Evolutionary conservation across 2,329 filamentous ascomycete genomes (phyloP).

Genomic region (Cadophora gregata): DNA sequence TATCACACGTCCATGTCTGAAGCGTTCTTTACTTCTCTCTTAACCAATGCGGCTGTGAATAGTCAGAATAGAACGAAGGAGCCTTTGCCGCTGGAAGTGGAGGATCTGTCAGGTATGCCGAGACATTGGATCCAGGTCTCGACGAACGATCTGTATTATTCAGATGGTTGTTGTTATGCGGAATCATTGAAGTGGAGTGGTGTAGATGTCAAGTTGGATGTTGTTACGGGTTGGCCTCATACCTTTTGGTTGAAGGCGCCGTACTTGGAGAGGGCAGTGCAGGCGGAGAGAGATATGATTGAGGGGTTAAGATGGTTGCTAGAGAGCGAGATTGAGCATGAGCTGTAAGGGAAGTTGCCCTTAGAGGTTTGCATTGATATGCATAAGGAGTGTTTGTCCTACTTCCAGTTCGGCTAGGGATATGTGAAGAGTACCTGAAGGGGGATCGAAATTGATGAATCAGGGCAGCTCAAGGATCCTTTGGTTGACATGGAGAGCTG

Average conservation of each 20-base stretch:
- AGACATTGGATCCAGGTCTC: conserved; percentile 56
- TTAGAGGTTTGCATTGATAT: neutral
- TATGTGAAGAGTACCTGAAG: neutral
- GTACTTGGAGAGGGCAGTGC: conserved; percentile 47
- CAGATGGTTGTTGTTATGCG: conserved; percentile 57
- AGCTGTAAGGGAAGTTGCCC: neutral
- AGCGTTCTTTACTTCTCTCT: conserved; percentile 47
- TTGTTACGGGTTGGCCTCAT: conserved; percentile 56
- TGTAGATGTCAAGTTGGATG: conserved; percentile 50
- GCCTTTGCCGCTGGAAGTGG: conserved; percentile 49
- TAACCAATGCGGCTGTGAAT: conserved; percentile 45
- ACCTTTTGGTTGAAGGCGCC: conserved; percentile 59
- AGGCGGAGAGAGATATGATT: conserved; percentile 52
- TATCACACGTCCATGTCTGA: conserved; percentile 49
- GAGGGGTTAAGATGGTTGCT: conserved; percentile 51
- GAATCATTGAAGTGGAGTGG: conserved; percentile 49
- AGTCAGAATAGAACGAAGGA: conserved; percentile 49
- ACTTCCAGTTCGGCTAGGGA: too few species aligned
- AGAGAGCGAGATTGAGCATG: conserved; percentile 16
- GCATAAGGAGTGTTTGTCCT: neutral
- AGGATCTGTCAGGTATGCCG: conserved; percentile 40
- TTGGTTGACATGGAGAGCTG: neutral
- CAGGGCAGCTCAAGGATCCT: neutral
- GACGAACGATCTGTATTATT: conserved; percentile 58
- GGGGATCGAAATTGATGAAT: neutral